Evolutionary conservation across 1,139 yeast species (phyloP).

Genomic region (Eremothecium gossypii): DNA sequence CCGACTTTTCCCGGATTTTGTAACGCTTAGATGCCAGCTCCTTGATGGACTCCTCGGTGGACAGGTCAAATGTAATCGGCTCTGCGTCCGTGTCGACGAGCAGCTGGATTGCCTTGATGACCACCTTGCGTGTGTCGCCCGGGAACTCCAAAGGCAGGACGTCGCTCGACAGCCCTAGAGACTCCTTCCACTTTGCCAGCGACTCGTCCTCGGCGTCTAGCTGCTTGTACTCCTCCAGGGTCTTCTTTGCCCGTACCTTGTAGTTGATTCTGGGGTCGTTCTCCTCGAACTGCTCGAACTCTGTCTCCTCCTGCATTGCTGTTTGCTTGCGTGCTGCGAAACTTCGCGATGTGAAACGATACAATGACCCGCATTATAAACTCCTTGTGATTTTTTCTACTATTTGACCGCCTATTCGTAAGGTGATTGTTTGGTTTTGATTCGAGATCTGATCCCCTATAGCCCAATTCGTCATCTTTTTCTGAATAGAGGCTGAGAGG

Average conservation of each 20-base stretch:
- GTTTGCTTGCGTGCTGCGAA: neutral
- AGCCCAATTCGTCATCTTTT: neutral
- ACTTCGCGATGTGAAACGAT: too few relatives aligned
- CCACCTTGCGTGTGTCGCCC: slow-evolving; percentile 70
- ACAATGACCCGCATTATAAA: neutral
- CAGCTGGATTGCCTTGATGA: slow-evolving; percentile 67
- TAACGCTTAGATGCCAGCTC: slow-evolving; percentile 36
- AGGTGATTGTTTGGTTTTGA: too few relatives aligned
- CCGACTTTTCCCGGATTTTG: slow-evolving; percentile 67
- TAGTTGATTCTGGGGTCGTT: slow-evolving; percentile 62
- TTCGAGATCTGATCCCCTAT: slow-evolving; percentile 1
- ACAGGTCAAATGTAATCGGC: slow-evolving; percentile 59
- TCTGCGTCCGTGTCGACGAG: slow-evolving; percentile 49
- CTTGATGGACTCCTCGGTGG: slow-evolving; percentile 41
- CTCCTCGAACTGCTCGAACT: slow-evolving; percentile 37
- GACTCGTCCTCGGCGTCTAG: slow-evolving; percentile 90
- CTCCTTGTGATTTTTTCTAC: neutral
- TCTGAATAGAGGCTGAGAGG: neutral
- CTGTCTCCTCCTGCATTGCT: slow-evolving; percentile 32
- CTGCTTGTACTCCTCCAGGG: slow-evolving; percentile 73
- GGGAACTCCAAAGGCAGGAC: slow-evolving; percentile 50
- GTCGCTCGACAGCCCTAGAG: slow-evolving; percentile 63
- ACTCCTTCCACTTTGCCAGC: slow-evolving; percentile 85
- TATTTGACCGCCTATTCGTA: too few relatives aligned
- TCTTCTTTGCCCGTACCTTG: slow-evolving; percentile 75